Evolutionary conservation across 495 filamentous ascomycete species (phyloP).

Genomic region (Cercophora samala): DNA sequence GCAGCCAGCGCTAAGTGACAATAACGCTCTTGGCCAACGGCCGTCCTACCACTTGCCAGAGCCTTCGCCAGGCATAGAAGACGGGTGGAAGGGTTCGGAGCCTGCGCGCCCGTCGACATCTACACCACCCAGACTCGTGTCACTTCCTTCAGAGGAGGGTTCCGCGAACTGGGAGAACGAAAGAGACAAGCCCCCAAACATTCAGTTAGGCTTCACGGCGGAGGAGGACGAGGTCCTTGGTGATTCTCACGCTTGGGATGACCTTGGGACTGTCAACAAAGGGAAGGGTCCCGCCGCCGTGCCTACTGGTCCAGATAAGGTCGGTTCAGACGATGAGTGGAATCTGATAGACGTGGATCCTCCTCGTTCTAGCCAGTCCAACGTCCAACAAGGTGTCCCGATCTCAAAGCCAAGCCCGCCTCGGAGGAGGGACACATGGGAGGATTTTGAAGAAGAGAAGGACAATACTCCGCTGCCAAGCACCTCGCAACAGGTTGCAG

Average conservation of each 20-base stretch:
- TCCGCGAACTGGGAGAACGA: slow-evolving; percentile 39
- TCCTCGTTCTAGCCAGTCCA: neutral
- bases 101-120: slow-evolving; percentile 33
- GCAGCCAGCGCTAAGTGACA: slow-evolving; percentile 42
- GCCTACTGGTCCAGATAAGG: slow-evolving; percentile 17
- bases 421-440: slow-evolving; percentile 39
- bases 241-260: slow-evolving; percentile 46
- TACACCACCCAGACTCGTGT: slow-evolving; percentile 29
- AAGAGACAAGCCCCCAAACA: slow-evolving; percentile 4
- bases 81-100: slow-evolving; percentile 38
- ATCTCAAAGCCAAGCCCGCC: slow-evolving; percentile 24
- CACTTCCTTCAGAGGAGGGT: slow-evolving; percentile 31
- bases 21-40: slow-evolving; percentile 9
- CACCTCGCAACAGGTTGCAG: slow-evolving; percentile 20
- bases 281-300: slow-evolving; percentile 31
- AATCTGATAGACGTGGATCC: slow-evolving; percentile 47
- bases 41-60: slow-evolving; percentile 23
- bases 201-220: slow-evolving; percentile 21
- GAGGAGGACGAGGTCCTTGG: slow-evolving; percentile 33
- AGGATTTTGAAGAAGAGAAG: slow-evolving; percentile 37
- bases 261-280: slow-evolving; percentile 34
- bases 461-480: neutral
- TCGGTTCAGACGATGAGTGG: slow-evolving; percentile 43
- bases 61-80: slow-evolving; percentile 31
- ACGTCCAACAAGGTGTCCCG: too few species aligned